Conservation (phyloP, 2,329 filamentous ascomycete species). For the Davidsoniella virescens region DNA sequence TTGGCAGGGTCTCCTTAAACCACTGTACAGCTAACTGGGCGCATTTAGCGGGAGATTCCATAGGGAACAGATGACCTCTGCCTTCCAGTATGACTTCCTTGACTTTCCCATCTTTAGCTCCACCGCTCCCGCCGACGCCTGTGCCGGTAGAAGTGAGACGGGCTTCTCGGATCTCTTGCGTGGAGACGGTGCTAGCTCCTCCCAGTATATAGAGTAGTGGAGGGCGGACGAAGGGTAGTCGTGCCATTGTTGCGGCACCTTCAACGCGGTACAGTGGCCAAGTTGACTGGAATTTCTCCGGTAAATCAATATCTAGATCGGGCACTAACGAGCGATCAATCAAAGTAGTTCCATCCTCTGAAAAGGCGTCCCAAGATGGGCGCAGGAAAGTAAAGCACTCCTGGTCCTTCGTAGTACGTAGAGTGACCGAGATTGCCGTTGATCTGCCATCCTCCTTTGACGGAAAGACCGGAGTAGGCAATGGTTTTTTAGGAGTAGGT, state of each 20-base stretch:
- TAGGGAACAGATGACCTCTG: conserved; percentile 65
- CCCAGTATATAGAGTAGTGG: conserved; percentile 57
- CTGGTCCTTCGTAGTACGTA: conserved; percentile 73
- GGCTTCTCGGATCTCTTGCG: conserved; percentile 30
- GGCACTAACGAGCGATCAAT: conserved; percentile 26
- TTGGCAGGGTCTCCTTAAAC: conserved; percentile 37
- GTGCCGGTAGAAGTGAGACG: conserved; percentile 49
- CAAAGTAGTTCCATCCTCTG: conserved; percentile 22
- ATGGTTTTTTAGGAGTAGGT: conserved; percentile 17
- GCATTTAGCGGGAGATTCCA: conserved; percentile 56
- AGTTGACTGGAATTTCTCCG: conserved; percentile 19
- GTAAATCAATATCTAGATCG: conserved; percentile 27
- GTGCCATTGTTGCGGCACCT: conserved; percentile 35
- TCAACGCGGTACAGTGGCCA: conserved; percentile 55
- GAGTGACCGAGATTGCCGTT: conserved; percentile 38
- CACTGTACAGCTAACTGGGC: conserved; percentile 44
- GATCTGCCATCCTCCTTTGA: not conserved
- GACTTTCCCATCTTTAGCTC: conserved; percentile 48
- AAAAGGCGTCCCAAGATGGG: conserved; percentile 34
- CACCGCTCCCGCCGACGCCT: conserved; percentile 52
- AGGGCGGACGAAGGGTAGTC: conserved; percentile 45
- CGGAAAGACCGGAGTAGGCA: not conserved
- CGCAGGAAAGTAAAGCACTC: conserved; percentile 63
- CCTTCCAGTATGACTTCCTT: conserved; percentile 45
- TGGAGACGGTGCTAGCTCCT: conserved; percentile 38